Percentiles rank a stretch among this genome's conserved stretches.
phyloP scores from a whole-genome alignment of 2,329 filamentous ascomycete genomes.

The Aspergillus chevalieri region DNA sequence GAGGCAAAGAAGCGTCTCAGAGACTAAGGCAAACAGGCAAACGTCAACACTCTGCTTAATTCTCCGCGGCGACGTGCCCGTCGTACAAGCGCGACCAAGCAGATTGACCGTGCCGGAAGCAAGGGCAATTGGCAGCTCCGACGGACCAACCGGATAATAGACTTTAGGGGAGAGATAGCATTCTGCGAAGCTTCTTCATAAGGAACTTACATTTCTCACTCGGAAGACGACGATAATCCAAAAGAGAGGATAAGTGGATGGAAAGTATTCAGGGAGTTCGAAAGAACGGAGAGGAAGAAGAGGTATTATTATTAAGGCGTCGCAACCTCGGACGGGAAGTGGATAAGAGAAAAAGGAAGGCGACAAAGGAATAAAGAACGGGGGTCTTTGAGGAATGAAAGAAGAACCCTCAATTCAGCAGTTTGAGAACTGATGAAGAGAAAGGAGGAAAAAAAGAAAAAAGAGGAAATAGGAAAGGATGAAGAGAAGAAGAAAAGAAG shows the following conservation, averaged over 20 bases:
- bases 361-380: not conserved
- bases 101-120: not conserved
- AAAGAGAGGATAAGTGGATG: not conserved
- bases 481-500: conserved; percentile 4
- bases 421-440: not conserved
- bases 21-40: not conserved
- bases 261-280: not conserved
- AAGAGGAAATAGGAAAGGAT: not conserved
- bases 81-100: not conserved
- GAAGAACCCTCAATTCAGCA: not conserved
- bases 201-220: not conserved
- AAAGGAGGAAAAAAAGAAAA: not conserved
- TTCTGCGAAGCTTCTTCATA: not conserved
- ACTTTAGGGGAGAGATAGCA: not conserved
- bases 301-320: conserved; percentile 1
- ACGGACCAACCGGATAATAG: not conserved
- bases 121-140: not conserved
- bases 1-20: conserved; percentile 1
- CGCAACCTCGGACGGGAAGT: not conserved
- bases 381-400: not conserved
- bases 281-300: conserved; percentile 2
- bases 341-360: not conserved
- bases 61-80: not conserved
- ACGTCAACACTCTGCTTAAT: not conserved
- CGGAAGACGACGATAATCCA: not conserved